phyloP scores from a whole-genome alignment of 495 filamentous ascomycete genomes.

The Podospora pseudopauciseta region DNA sequence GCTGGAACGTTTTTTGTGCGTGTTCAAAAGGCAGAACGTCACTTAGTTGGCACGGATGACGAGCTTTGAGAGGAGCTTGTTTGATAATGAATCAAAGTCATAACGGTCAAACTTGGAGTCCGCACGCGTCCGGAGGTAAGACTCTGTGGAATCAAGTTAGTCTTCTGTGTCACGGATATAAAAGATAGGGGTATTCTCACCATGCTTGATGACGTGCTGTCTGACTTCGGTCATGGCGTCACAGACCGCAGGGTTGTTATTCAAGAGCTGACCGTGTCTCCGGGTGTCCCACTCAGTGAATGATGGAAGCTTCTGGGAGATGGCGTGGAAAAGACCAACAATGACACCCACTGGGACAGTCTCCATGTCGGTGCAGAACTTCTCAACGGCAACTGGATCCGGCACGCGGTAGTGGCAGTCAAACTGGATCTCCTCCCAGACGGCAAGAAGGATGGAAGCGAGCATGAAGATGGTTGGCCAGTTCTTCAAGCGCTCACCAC shows the following conservation, averaged over 20 bases:
- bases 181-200: constrained; percentile 48
- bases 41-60: constrained; percentile 84
- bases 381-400: constrained; percentile 74
- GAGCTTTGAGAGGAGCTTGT: constrained; percentile 90
- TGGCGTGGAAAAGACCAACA: constrained; percentile 89
- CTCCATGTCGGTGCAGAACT: constrained; percentile 95
- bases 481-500: constrained; percentile 88
- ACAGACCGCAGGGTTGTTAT: constrained; percentile 85
- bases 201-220: constrained; percentile 81
- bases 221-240: constrained; percentile 92
- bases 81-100: constrained; percentile 89
- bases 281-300: constrained; percentile 88
- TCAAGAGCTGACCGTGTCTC: constrained; percentile 79
- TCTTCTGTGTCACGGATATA: not conserved
- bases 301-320: constrained; percentile 86
- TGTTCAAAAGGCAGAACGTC: constrained; percentile 9
- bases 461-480: constrained; percentile 98
- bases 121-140: constrained; percentile 52
- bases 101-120: constrained; percentile 74
- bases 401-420: constrained; percentile 89
- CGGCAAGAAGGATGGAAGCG: constrained; percentile 79
- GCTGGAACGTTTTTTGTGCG: not conserved
- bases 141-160: constrained; percentile 39
- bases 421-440: constrained; percentile 98
- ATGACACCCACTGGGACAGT: constrained; percentile 89